Conservation (phyloP, 148 eudicot species). For the Polygonum maritimum region DNA sequence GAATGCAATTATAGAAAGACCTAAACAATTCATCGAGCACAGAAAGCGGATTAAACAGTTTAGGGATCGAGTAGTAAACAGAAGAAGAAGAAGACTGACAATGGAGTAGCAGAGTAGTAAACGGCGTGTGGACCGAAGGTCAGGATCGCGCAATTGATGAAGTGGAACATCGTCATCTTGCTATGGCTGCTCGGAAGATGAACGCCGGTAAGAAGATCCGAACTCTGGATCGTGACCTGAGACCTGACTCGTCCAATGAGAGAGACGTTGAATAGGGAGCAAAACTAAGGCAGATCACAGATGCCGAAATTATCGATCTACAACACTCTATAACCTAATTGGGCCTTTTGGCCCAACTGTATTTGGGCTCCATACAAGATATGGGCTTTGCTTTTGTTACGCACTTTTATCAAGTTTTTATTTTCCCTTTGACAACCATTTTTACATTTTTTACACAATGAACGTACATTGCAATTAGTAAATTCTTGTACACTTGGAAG, state of each 20-base stretch:
- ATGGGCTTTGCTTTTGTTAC: neutral
- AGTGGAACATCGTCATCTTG: constrained; percentile 87
- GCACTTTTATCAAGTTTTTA: neutral
- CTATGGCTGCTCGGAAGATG: constrained; percentile 2
- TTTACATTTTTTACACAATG: too few species aligned
- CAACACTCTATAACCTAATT: neutral
- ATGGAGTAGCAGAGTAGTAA: constrained; percentile 91
- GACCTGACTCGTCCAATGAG: neutral
- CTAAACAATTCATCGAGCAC: neutral
- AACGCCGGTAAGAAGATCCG: neutral
- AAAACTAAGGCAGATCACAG: neutral
- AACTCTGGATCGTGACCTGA: constrained; percentile 6
- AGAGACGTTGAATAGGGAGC: constrained; percentile 4
- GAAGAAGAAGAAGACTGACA: constrained; percentile 34
- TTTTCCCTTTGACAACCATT: neutral
- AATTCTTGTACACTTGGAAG: too few species aligned
- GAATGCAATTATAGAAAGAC: neutral
- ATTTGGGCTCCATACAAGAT: neutral
- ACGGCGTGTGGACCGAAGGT: constrained; percentile 98
- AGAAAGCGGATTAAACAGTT: neutral
- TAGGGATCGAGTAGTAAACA: neutral
- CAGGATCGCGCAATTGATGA: constrained; percentile 90
- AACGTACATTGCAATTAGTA: too few species aligned
- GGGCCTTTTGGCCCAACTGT: neutral
- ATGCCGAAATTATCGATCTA: neutral